These are phyloP conservation scores for Naganishia randhawae DNA, from an alignment of 768 basidiomycete genomes.

Conservation along the genomic window DNA sequence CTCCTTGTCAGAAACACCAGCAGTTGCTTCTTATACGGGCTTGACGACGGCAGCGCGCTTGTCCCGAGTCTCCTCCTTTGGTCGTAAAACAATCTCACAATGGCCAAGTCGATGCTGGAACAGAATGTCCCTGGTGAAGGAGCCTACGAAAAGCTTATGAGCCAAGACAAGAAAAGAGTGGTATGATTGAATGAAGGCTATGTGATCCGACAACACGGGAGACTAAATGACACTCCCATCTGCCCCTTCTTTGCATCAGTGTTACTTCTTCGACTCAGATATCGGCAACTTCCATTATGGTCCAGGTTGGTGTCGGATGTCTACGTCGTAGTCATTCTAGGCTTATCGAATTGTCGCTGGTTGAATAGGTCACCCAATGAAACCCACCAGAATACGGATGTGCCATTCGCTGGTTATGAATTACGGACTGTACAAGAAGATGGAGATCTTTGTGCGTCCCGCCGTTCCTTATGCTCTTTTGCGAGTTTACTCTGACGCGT, in stretches of 20 bases:
- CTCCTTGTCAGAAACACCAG: too few relatives aligned
- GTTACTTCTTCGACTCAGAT: conserved; percentile 99
- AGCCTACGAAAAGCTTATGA: conserved; percentile 62
- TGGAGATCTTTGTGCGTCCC: conserved; percentile 94
- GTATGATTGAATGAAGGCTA: conserved; percentile 56
- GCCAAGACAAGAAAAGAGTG: conserved; percentile 81
- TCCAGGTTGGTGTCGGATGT: conserved; percentile 49
- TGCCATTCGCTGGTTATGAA: conserved; percentile 99
- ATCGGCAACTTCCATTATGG: conserved; percentile 99
- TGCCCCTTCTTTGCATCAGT: conserved; percentile 55
- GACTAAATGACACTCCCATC: not conserved
- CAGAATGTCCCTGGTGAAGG: conserved; percentile 26
- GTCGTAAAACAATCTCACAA: not conserved
- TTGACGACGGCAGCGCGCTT: not conserved
- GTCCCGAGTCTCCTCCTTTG: not conserved
- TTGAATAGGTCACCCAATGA: conserved; percentile 83
- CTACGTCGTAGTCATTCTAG: not conserved
- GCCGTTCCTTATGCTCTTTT: not conserved
- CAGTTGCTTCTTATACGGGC: too few relatives aligned
- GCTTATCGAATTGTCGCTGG: not conserved
- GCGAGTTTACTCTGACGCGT: not conserved
- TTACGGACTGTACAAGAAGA: conserved; percentile 97
- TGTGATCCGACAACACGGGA: not conserved
- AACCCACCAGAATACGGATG: conserved; percentile 97
- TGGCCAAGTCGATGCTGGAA: conserved; percentile 11